These are phyloP conservation scores for Lentinula raphanica DNA, from an alignment of 768 basidiomycete genomes.

Conservation along the genomic window DNA sequence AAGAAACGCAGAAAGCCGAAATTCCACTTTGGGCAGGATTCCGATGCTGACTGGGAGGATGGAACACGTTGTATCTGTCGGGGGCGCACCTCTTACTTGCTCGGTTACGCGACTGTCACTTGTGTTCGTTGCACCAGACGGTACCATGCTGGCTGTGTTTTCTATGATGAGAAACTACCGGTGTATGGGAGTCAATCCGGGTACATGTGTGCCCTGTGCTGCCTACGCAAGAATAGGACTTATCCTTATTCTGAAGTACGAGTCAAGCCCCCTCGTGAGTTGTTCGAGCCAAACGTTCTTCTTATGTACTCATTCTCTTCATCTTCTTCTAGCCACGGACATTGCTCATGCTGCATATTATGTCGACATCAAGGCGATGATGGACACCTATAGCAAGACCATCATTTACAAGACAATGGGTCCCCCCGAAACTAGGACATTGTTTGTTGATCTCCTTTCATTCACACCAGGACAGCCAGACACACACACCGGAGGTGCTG, in stretches of 20 bases:
- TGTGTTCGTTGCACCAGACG: conserved; percentile 62
- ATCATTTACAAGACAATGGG: conserved; percentile 65
- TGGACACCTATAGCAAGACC: conserved; percentile 68
- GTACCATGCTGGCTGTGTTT: conserved; percentile 76
- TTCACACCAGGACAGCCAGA: conserved; percentile 55
- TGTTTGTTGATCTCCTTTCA: conserved; percentile 70
- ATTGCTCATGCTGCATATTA: conserved; percentile 51
- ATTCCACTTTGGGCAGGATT: conserved; percentile 73
- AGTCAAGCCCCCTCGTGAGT: conserved; percentile 58
- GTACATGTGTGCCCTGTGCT: conserved; percentile 77
- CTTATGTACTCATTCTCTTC: not conserved
- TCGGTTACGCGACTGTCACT: conserved; percentile 57
- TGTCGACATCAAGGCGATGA: conserved; percentile 68
- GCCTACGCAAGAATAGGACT: conserved; percentile 62
- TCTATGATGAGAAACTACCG: conserved; percentile 47
- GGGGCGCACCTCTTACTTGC: conserved; percentile 56
- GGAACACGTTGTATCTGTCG: conserved; percentile 79
- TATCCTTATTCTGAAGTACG: conserved; percentile 77
- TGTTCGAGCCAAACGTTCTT: not conserved
- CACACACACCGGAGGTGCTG: conserved; percentile 20
- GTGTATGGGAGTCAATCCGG: conserved; percentile 17
- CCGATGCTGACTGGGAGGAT: conserved; percentile 68
- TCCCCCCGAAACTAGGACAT: conserved; percentile 56
- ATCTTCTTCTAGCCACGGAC: conserved; percentile 28
- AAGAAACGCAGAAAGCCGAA: conserved; percentile 56